Base-by-base conservation (phyloP, 106 monocot species). In the Dendrobium chrysotoxum region DNA sequence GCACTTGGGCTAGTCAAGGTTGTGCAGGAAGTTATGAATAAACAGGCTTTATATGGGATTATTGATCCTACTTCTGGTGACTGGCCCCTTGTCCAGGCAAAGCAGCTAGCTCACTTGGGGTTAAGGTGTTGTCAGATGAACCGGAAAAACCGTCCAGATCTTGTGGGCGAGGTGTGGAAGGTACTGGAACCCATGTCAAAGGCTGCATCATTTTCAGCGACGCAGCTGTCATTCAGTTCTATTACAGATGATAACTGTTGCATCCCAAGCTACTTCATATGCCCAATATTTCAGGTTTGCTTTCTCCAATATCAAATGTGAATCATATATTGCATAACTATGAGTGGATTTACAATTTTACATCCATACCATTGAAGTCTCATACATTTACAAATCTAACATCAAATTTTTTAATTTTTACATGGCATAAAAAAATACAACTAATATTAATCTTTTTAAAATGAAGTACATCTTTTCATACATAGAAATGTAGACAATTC, bases 21-120 rank as follows among this genome's bases (percentile, higher is more conserved):
- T 53, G 86, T 91, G 23, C 70, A 86, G 82, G 78, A 84, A 44
- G 88, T 86, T 10, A n/a, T 91, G 66, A 86, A 84, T 9, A 61
- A 83, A 0, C 77, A 57, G 16, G 7, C 39, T 5, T 67, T 91
- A 44, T 53, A 82, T 54, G 68, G 31, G 2, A 80, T 91, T 18
- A 71, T 91, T 28, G 90, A 91, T 84, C 50, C 57, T 7, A 77
- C 86, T n/a, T 88, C 90, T 41, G 88, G 88, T 40, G 66, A 82
- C 11, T 90, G 90, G 90, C 90, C 90, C 72, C 78, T 81, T 18
- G 79, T 83, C 35, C 79, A 84, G 41, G 89, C 82, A 4, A 76
- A 84, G 76, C 71, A 86, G 80, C 50, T 89, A 42, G 86, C 89
- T 57, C 75, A 73, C 13, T 46, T 89, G 25, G 89, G 75, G 16